Evolutionary conservation across 2,329 filamentous ascomycete species (phyloP).

Genomic region (Pseudogymnoascus sp.): DNA sequence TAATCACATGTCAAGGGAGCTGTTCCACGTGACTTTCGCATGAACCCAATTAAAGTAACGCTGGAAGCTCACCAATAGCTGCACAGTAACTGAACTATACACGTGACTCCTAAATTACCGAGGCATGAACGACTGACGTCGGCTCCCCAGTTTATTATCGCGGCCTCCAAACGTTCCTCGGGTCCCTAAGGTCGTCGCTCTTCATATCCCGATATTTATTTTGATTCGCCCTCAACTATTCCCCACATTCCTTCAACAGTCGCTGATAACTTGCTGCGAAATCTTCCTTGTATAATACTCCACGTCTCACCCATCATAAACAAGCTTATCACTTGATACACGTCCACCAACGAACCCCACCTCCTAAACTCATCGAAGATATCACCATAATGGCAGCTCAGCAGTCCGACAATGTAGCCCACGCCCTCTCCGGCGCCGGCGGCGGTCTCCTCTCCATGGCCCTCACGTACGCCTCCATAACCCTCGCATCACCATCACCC

Average conservation of each 20-base stretch:
- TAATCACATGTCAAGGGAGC: background rate
- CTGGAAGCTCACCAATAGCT: background rate
- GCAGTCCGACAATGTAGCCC: conserved; percentile 93
- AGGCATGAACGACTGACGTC: conserved; percentile 7
- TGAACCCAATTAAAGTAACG: background rate
- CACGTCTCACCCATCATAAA: background rate
- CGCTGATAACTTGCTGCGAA: background rate
- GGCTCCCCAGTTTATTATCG: conserved; percentile 7
- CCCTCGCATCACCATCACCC: background rate
- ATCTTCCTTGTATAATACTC: background rate
- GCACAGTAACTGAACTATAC: background rate
- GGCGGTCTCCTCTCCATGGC: conserved; percentile 94
- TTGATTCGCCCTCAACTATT: background rate
- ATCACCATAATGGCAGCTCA: conserved; percentile 25
- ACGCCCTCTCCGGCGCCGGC: conserved; percentile 86
- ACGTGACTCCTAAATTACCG: conserved; percentile 3
- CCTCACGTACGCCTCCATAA: conserved; percentile 59
- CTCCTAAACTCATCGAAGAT: background rate
- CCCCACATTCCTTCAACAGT: background rate
- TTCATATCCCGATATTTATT: conserved; percentile 3
- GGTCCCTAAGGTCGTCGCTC: background rate
- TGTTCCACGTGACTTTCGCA: background rate
- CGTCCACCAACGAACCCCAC: background rate
- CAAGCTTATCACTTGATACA: background rate
- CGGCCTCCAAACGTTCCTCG: background rate